These are phyloP conservation scores for Saccharomycopsis hybrid DNA, from an alignment of 1,139 yeast species.

Conservation along the genomic window DNA sequence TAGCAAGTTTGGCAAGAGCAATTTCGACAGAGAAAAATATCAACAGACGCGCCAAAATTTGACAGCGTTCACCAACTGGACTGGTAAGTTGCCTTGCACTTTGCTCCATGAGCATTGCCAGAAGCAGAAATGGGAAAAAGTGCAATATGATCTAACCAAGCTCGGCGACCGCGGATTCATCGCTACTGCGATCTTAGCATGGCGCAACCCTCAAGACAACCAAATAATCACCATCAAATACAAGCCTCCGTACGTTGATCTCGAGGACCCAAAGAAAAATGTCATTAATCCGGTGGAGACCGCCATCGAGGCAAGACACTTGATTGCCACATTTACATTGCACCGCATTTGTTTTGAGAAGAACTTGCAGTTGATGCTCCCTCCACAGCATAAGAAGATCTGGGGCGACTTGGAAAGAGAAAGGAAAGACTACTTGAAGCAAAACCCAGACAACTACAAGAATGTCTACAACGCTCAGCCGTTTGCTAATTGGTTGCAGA, in stretches of 20 bases:
- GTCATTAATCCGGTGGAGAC: constrained; percentile 63
- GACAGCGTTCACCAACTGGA: constrained; percentile 68
- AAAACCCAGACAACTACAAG: constrained; percentile 42
- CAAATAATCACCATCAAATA: constrained; percentile 55
- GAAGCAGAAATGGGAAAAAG: constrained; percentile 84
- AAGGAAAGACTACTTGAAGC: constrained; percentile 39
- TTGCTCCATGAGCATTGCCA: constrained; percentile 84
- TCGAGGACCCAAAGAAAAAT: constrained; percentile 30
- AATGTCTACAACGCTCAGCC: constrained; percentile 34
- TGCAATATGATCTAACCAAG: constrained; percentile 62
- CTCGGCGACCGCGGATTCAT: constrained; percentile 47
- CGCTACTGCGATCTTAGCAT: constrained; percentile 55
- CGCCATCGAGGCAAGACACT: constrained; percentile 82
- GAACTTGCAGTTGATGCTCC: constrained; percentile 80
- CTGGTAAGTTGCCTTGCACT: constrained; percentile 89
- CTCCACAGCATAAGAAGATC: constrained; percentile 68
- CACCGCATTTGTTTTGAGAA: constrained; percentile 75
- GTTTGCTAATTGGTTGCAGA: constrained; percentile 10
- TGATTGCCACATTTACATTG: constrained; percentile 82
- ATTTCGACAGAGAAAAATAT: not conserved
- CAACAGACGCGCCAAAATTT: constrained; percentile 35
- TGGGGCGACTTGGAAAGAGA: constrained; percentile 70
- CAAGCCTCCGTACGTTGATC: constrained; percentile 47
- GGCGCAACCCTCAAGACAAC: constrained; percentile 76
- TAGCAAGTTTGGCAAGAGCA: not conserved